Evolutionary conservation across 306 rosid genomes (phyloP).

Genomic region (Medicago lupulina): DNA sequence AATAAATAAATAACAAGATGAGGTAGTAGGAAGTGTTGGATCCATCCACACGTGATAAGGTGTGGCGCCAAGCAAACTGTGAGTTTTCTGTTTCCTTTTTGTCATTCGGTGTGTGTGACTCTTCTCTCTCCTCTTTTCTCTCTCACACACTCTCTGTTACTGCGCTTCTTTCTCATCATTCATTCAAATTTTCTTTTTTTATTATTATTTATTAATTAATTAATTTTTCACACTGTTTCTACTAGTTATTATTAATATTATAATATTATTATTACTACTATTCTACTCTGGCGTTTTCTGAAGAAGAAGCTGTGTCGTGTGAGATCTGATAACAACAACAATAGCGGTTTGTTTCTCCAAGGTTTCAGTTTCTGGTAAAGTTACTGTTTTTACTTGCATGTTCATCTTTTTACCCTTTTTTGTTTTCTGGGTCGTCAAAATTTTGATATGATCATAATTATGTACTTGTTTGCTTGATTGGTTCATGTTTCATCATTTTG

Average conservation of each 20-base stretch:
- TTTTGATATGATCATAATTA: constrained; percentile 14
- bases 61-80: constrained; percentile 51
- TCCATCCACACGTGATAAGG: constrained; percentile 51
- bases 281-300: constrained; percentile 32
- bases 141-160: not conserved
- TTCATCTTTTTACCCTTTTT: constrained; percentile 38
- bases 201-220: not conserved
- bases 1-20: too few relatives aligned
- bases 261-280: constrained; percentile 1
- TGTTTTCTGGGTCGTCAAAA: constrained; percentile 4
- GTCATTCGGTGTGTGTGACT: constrained; percentile 6
- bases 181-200: constrained; percentile 35
- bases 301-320: constrained; percentile 19
- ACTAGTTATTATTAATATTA: not conserved
- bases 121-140: not conserved
- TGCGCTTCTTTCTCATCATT: constrained; percentile 15
- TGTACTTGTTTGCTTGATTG: constrained; percentile 34
- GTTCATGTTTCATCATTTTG: not conserved
- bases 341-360: constrained; percentile 1
- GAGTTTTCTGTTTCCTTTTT: constrained; percentile 34
- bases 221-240: constrained; percentile 16
- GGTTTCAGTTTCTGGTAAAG: constrained; percentile 37
- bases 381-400: constrained; percentile 44
- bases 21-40: constrained; percentile 37
- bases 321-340: constrained; percentile 47